Conservation (phyloP, 768 basidiomycete species). For the Leccinum fibrillosum region DNA sequence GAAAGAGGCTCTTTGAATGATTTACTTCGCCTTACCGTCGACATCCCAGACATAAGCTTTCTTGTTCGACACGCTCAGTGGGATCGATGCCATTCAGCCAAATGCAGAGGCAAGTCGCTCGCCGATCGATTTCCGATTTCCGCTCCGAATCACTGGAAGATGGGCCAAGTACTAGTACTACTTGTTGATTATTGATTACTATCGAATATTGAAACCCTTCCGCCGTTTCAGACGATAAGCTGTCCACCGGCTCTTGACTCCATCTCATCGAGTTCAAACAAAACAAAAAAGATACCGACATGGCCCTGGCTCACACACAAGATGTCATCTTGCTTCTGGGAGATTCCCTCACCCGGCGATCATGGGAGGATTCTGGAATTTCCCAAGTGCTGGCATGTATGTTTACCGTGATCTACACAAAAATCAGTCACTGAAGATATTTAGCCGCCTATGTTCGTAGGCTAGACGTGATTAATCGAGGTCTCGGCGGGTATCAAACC, state of each 20-base stretch:
- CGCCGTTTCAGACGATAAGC: no score
- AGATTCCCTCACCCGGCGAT: slow-evolving; percentile 76
- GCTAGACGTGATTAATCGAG: slow-evolving; percentile 85
- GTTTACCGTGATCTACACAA: not conserved
- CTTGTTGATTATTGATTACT: no score
- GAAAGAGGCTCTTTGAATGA: not conserved
- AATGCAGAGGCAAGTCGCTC: not conserved
- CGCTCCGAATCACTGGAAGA: slow-evolving; percentile 12
- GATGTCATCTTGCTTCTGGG: slow-evolving; percentile 76
- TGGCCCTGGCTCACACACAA: slow-evolving; percentile 52
- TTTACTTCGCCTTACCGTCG: slow-evolving; percentile 50
- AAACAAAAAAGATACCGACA: slow-evolving; percentile 23
- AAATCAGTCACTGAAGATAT: not conserved
- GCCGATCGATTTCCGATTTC: slow-evolving; percentile 11
- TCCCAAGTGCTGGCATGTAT: slow-evolving; percentile 57
- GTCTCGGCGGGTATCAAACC: slow-evolving; percentile 81
- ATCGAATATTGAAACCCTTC: no score
- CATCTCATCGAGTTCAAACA: not conserved
- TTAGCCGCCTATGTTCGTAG: slow-evolving; percentile 76
- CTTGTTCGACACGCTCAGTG: slow-evolving; percentile 71
- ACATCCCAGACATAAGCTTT: slow-evolving; percentile 88
- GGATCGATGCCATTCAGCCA: slow-evolving; percentile 37
- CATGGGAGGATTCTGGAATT: slow-evolving; percentile 61
- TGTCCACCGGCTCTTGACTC: no score
- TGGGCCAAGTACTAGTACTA: no score